These are phyloP conservation scores for Venturia aucupariae DNA, from an alignment of 2,329 filamentous ascomycete genomes.

Conservation along the genomic window DNA sequence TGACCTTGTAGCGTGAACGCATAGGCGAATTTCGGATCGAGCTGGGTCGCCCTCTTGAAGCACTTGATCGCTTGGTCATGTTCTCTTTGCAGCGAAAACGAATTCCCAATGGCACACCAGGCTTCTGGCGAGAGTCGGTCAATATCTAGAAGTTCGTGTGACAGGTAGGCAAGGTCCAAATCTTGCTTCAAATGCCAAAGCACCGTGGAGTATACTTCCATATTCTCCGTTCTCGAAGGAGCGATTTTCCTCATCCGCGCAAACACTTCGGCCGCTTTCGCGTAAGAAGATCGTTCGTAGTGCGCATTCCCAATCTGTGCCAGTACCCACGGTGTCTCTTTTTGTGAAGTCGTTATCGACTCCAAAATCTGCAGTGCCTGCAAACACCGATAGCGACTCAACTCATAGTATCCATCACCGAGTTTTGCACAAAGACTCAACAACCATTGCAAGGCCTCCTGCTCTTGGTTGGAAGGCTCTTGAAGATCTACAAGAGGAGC, in stretches of 20 bases:
- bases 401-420: slow-evolving; percentile 66
- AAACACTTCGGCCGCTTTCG: slow-evolving; percentile 81
- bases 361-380: slow-evolving; percentile 68
- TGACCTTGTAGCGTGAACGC: slow-evolving; percentile 93
- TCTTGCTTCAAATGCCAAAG: slow-evolving; percentile 96
- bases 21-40: slow-evolving; percentile 86
- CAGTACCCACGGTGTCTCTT: slow-evolving; percentile 88
- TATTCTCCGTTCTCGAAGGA: slow-evolving; percentile 79
- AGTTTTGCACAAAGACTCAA: slow-evolving; percentile 76
- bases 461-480: slow-evolving; percentile 32
- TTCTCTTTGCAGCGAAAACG: slow-evolving; percentile 83
- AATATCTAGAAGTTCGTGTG: slow-evolving; percentile 79
- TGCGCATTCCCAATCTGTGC: slow-evolving; percentile 83
- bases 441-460: slow-evolving; percentile 67
- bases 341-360: slow-evolving; percentile 61
- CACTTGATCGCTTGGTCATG: slow-evolving; percentile 91
- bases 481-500: neutral
- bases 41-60: slow-evolving; percentile 87
- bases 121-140: slow-evolving; percentile 87
- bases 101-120: slow-evolving; percentile 93
- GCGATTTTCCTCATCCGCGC: slow-evolving; percentile 67
- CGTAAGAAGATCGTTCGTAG: slow-evolving; percentile 82
- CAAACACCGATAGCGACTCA: slow-evolving; percentile 69
- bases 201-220: slow-evolving; percentile 98
- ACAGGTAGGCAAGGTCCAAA: slow-evolving; percentile 81